phyloP scores from a whole-genome alignment of 306 rosid species.

The Cucurbita maxima region DNA sequence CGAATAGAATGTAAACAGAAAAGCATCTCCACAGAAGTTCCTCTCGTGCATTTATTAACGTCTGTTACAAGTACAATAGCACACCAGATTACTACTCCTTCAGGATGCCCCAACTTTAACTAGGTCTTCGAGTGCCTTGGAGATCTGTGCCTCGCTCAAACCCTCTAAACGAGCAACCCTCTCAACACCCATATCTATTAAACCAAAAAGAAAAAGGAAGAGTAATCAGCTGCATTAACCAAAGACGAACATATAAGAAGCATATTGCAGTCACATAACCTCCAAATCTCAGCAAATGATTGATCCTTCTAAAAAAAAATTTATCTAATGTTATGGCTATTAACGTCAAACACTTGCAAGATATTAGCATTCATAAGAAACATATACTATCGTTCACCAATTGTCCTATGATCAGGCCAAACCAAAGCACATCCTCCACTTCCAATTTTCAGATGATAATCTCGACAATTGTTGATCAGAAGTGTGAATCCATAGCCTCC shows the following conservation, averaged over 20 bases:
- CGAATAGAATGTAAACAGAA: neutral
- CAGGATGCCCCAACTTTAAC: slow-evolving; percentile 49
- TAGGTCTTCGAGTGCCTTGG: slow-evolving; percentile 70
- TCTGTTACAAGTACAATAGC: slow-evolving; percentile 9
- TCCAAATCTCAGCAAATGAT: neutral
- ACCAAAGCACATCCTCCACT: neutral
- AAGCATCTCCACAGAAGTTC: neutral
- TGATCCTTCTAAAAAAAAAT: neutral
- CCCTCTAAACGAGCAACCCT: slow-evolving; percentile 76
- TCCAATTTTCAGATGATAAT: neutral
- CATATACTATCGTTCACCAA: neutral
- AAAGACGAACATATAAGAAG: neutral
- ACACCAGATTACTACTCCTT: slow-evolving; percentile 31
- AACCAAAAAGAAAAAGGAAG: neutral
- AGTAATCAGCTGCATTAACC: neutral
- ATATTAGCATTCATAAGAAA: neutral
- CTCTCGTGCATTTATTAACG: slow-evolving; percentile 27
- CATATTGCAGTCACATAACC: neutral
- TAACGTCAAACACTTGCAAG: neutral
- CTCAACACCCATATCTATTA: slow-evolving; percentile 69
- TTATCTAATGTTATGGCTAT: neutral
- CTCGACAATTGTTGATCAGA: neutral
- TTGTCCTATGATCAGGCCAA: neutral
- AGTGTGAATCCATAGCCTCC: neutral
- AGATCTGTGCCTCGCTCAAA: slow-evolving; percentile 60